phyloP scores from a whole-genome alignment of 2,329 filamentous ascomycete genomes.

The Xylaria sp. region DNA sequence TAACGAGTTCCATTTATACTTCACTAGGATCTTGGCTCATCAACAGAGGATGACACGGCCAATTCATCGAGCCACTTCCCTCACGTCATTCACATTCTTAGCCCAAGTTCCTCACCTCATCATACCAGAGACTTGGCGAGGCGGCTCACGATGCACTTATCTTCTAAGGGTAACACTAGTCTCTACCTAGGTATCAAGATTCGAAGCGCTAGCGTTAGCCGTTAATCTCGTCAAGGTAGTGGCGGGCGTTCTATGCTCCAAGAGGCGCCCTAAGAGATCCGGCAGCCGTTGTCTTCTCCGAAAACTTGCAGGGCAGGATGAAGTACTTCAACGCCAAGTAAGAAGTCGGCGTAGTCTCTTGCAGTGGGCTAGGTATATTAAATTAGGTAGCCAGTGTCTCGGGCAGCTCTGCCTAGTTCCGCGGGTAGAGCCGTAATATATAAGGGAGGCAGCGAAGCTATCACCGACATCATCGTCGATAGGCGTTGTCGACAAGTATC shows the following conservation, averaged over 20 bases:
- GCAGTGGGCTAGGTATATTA: background rate
- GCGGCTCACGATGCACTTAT: conserved; percentile 10
- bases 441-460: background rate
- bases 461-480: background rate
- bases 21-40: background rate
- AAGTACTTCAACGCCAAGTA: background rate
- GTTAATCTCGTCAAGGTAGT: conserved; percentile 12
- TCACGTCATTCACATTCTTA: background rate
- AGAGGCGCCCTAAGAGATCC: background rate
- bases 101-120: background rate
- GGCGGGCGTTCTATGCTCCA: background rate
- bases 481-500: too few relatives aligned
- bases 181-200: background rate
- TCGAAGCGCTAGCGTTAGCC: conserved; percentile 7
- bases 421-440: background rate
- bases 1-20: background rate
- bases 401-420: background rate
- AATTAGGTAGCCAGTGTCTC: background rate
- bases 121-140: conserved; percentile 8
- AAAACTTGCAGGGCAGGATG: background rate
- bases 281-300: background rate
- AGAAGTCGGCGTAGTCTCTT: background rate
- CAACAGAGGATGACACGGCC: conserved; percentile 8
- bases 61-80: conserved; percentile 7
- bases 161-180: background rate